A percentile compares a stretch with the other conserved stretches of the same genome.
phyloP scores from a whole-genome alignment of 208 protist genomes.

The Trypanosomatidae sp. region DNA sequence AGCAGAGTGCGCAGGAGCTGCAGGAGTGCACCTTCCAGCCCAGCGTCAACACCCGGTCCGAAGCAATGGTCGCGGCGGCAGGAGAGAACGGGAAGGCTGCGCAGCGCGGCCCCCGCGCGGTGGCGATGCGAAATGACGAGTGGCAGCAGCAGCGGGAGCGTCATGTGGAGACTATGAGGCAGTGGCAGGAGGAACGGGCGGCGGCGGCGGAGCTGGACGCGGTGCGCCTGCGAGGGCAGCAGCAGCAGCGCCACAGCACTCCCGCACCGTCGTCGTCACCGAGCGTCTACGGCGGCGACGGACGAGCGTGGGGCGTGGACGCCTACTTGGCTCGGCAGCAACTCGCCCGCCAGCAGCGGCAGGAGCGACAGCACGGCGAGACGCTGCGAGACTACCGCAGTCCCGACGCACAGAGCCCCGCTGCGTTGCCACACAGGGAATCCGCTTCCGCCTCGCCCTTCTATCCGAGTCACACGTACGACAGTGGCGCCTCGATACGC shows the following conservation, averaged over 20 bases:
- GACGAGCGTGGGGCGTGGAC: conserved; percentile 18
- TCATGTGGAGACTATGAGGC: conserved; percentile 37
- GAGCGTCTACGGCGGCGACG: conserved; percentile 27
- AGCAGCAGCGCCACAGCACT: conserved; percentile 8
- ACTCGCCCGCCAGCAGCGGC: conserved; percentile 15
- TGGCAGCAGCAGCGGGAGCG: conserved; percentile 47
- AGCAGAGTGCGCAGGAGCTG: conserved; percentile 35
- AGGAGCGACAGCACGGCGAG: too few relatives aligned
- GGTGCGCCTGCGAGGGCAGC: conserved; percentile 15
- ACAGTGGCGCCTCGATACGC: too few relatives aligned
- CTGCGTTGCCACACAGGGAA: too few relatives aligned
- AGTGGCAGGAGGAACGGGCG: conserved; percentile 37
- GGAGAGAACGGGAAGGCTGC: not conserved
- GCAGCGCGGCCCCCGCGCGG: conserved; percentile 11
- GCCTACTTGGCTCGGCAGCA: conserved; percentile 22
- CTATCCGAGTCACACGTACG: too few relatives aligned
- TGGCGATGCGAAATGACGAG: conserved; percentile 37
- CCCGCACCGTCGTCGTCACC: not conserved
- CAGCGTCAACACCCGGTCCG: conserved; percentile 4
- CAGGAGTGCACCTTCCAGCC: conserved; percentile 63
- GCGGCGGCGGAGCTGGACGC: conserved; percentile 13
- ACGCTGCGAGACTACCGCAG: too few relatives aligned
- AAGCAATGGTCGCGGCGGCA: not conserved
- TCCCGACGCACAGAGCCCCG: too few relatives aligned
- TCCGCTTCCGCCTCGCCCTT: too few relatives aligned